A percentile compares a stretch with the other conserved stretches of the same genome.
Conservation (phyloP, 768 basidiomycete genomes). For the Panellus pusillus region DNA sequence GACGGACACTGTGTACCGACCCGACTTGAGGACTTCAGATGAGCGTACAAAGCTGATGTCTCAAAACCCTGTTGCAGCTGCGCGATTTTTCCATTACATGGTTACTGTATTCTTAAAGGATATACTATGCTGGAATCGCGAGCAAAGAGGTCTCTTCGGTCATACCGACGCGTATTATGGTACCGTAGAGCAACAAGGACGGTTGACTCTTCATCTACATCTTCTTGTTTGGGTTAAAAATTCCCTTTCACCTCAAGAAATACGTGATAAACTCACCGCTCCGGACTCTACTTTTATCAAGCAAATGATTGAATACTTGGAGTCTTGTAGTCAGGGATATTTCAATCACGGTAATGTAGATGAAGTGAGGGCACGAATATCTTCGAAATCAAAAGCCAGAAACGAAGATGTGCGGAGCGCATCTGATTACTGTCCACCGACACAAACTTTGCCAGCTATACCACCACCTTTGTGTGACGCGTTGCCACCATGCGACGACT, state of each 20-base stretch:
- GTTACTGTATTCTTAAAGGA: slow-evolving; percentile 17
- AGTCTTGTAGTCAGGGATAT: slow-evolving; percentile 1
- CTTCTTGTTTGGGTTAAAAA: slow-evolving; percentile 26
- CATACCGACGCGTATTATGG: slow-evolving; percentile 16
- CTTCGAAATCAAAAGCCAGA: not conserved
- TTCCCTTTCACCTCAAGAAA: slow-evolving; percentile 16
- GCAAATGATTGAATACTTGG: not conserved
- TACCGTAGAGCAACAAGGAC: too few relatives aligned
- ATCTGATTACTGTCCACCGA: slow-evolving; percentile 13
- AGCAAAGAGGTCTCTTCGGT: slow-evolving; percentile 18
- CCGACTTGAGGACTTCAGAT: not conserved
- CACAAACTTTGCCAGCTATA: slow-evolving; percentile 16
- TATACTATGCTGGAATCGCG: slow-evolving; percentile 1
- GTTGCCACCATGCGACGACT: too few relatives aligned
- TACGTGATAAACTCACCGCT: slow-evolving; percentile 6
- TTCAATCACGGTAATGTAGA: slow-evolving; percentile 20
- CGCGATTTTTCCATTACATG: slow-evolving; percentile 24
- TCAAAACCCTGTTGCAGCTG: slow-evolving; percentile 20
- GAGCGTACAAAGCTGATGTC: not conserved
- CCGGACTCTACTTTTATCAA: not conserved
- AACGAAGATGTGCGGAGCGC: too few relatives aligned
- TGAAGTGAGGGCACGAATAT: slow-evolving; percentile 4
- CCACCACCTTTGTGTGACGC: slow-evolving; percentile 20
- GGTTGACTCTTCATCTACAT: slow-evolving; percentile 25
- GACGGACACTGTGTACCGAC: slow-evolving; percentile 21